Evolutionary conservation across 768 basidiomycete species (phyloP).

Genomic region (Mycena filopes): DNA sequence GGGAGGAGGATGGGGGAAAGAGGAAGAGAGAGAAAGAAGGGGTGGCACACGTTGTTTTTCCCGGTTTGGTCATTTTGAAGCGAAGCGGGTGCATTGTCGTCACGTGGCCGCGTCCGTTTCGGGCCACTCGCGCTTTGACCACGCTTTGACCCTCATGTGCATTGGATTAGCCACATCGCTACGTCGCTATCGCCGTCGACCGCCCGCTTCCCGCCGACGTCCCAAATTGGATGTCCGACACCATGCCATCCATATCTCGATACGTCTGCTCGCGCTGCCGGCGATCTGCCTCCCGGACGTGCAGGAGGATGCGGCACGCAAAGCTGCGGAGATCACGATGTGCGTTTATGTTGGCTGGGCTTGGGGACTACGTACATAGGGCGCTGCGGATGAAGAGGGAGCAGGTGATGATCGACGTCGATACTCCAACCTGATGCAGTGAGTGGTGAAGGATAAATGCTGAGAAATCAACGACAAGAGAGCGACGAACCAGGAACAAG

Average conservation of each 20-base stretch:
- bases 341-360: not conserved
- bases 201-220: no score
- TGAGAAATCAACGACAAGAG: no score
- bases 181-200: no score
- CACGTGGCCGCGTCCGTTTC: constrained; percentile 17
- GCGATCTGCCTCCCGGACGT: constrained; percentile 16
- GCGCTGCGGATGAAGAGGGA: not conserved
- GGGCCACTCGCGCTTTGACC: no score
- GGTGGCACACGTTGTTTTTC: not conserved
- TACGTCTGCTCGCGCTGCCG: not conserved
- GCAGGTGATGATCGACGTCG: not conserved
- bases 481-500: not conserved
- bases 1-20: not conserved
- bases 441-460: not conserved
- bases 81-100: constrained; percentile 4
- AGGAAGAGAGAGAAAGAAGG: not conserved
- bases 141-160: no score
- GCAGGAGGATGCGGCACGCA: constrained; percentile 12
- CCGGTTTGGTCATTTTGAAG: not conserved
- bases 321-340: not conserved
- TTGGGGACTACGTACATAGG: not conserved
- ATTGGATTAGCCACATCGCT: no score
- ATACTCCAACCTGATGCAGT: not conserved
- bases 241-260: no score
- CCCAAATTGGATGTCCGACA: no score